Percentiles rank a stretch among this genome's conserved stretches.
These are phyloP conservation scores for Arthrobotrys entomopaga DNA, from an alignment of 2,329 filamentous ascomycete genomes.

Conservation along the genomic window DNA sequence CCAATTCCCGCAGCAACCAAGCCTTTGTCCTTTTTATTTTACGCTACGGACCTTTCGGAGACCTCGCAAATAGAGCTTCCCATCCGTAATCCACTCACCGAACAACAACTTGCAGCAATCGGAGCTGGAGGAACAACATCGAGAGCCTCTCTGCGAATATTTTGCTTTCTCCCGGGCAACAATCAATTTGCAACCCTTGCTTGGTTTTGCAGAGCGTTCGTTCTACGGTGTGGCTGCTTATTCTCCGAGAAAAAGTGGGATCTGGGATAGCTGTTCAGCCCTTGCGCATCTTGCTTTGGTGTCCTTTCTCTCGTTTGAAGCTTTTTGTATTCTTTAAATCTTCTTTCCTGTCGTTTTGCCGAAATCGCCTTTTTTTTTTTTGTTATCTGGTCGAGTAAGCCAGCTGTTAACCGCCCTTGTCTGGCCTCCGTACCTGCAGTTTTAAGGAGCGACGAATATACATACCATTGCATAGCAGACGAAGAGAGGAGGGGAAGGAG, in stretches of 20 bases:
- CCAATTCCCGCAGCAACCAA: conserved; percentile 46
- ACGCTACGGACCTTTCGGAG: conserved; percentile 51
- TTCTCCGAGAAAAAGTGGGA: conserved; percentile 52
- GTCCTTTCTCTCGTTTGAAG: conserved; percentile 30
- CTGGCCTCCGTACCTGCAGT: conserved; percentile 32
- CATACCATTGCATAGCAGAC: conserved; percentile 5
- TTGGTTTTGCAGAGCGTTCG: conserved; percentile 8
- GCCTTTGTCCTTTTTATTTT: conserved; percentile 11
- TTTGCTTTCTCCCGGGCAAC: conserved; percentile 10
- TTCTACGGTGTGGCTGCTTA: conserved; percentile 46
- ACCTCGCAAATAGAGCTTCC: conserved; percentile 37
- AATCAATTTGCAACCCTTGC: neutral
- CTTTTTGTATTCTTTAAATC: conserved; percentile 1
- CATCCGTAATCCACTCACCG: conserved; percentile 17
- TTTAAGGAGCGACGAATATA: conserved; percentile 8
- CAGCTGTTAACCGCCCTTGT: too few relatives aligned
- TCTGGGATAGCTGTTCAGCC: conserved; percentile 49
- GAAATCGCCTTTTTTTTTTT: neutral
- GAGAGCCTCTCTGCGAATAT: neutral
- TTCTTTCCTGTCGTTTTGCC: conserved; percentile 6
- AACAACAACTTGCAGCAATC: too few relatives aligned
- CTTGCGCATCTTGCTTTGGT: conserved; percentile 53
- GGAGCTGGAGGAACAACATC: neutral
- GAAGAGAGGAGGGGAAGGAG: conserved; percentile 43
- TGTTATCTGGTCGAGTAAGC: neutral